phyloP scores from a whole-genome alignment of 305 asterid genomes.

The Solanum aculeatissimum region DNA sequence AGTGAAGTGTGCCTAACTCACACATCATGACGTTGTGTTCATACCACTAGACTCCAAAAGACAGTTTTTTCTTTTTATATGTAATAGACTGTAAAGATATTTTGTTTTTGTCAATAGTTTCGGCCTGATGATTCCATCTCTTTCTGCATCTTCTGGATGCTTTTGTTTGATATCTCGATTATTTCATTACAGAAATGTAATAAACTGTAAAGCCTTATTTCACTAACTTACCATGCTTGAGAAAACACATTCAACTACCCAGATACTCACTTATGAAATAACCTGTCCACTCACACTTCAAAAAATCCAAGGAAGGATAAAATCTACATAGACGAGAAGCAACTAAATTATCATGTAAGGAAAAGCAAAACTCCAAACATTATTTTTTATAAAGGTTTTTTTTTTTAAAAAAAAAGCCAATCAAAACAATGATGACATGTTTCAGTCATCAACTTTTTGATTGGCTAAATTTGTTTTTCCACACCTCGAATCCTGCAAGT shows the following conservation, averaged over 20 bases:
- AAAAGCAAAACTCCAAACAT: not conserved
- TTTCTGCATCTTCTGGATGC: not conserved
- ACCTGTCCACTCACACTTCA: not conserved
- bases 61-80: not conserved
- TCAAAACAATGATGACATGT: not conserved
- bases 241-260: not conserved
- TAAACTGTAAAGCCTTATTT: not conserved
- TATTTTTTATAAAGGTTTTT: no score
- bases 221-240: not conserved
- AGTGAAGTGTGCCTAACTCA: not conserved
- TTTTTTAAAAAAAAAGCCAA: no score
- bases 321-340: not conserved
- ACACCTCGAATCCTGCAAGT: not conserved
- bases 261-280: not conserved
- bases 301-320: not conserved
- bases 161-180: not conserved
- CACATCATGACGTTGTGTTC: not conserved
- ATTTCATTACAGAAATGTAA: not conserved
- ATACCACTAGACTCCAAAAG: not conserved
- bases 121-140: not conserved
- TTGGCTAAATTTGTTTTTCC: not conserved
- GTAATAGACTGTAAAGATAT: not conserved
- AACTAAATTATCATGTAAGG: not conserved
- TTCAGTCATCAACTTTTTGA: not conserved
- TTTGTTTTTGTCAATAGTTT: not conserved